phyloP scores from a whole-genome alignment of 2,329 filamentous ascomycete genomes.

The Diaporthe ilicicola region DNA sequence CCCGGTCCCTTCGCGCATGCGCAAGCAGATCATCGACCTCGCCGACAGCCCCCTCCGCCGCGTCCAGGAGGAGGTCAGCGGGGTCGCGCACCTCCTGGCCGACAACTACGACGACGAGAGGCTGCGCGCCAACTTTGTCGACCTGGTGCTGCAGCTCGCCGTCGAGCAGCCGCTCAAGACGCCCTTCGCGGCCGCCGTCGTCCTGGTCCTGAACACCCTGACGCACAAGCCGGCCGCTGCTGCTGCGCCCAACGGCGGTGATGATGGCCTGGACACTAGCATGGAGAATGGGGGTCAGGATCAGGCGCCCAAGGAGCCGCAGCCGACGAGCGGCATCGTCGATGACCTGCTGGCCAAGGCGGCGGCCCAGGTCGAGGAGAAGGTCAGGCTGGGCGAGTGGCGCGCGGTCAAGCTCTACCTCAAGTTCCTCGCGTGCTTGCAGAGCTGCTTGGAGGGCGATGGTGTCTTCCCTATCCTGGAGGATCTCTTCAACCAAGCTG shows the following conservation, averaged over 20 bases:
- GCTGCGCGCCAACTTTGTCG: conserved; percentile 75
- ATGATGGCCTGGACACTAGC: conserved; percentile 25
- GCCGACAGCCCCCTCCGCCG: conserved; percentile 83
- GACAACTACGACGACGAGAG: conserved; percentile 90
- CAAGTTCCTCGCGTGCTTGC: conserved; percentile 88
- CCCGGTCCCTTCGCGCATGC: conserved; percentile 74
- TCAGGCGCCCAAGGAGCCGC: conserved; percentile 9
- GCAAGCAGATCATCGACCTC: conserved; percentile 80
- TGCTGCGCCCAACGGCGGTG: conserved; percentile 9
- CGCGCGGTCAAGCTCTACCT: conserved; percentile 89
- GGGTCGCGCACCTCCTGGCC: conserved; percentile 78
- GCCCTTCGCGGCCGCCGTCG: conserved; percentile 88
- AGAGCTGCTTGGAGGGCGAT: conserved; percentile 81
- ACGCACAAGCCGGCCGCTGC: conserved; percentile 56
- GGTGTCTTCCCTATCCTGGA: conserved; percentile 87
- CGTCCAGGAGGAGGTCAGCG: conserved; percentile 80
- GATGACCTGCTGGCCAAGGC: conserved; percentile 73
- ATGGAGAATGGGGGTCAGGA: conserved; percentile 29
- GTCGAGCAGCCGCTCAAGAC: conserved; percentile 96
- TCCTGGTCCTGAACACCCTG: conserved; percentile 80
- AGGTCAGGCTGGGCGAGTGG: conserved; percentile 80
- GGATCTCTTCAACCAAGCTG: conserved; percentile 90
- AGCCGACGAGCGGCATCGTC: conserved; percentile 64
- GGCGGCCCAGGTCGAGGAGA: conserved; percentile 68
- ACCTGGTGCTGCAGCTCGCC: conserved; percentile 78